Percentiles rank a stretch among this genome's conserved stretches.
Conservation (phyloP, 2,329 filamentous ascomycete genomes). For the Colletotrichum agaves region DNA sequence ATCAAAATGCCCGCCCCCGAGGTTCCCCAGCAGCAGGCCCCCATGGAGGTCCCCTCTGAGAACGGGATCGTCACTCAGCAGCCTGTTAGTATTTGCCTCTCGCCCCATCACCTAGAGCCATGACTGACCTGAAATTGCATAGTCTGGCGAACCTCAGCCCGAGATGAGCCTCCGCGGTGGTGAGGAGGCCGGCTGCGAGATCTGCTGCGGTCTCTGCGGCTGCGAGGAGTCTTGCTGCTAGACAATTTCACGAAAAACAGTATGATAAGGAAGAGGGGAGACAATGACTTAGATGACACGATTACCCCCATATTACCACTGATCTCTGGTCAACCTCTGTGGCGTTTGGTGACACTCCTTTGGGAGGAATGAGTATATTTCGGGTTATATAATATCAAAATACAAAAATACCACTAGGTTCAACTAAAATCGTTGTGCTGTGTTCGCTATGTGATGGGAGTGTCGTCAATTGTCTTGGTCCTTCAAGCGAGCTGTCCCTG, state of each 20-base stretch:
- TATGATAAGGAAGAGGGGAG: background rate
- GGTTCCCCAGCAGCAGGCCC: slow-evolving; percentile 56
- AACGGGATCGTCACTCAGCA: slow-evolving; percentile 53
- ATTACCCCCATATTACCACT: background rate
- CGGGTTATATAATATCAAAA: background rate
- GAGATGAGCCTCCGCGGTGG: slow-evolving; percentile 56
- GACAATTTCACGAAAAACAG: slow-evolving; percentile 4
- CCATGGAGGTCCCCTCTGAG: slow-evolving; percentile 52
- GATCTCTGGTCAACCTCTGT: background rate
- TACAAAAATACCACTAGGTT: background rate
- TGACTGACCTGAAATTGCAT: background rate
- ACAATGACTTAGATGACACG: background rate
- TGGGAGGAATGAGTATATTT: background rate
- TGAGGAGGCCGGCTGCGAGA: slow-evolving; percentile 57
- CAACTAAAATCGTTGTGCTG: background rate
- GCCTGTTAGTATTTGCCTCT: slow-evolving; percentile 48
- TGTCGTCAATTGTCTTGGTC: background rate
- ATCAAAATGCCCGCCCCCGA: slow-evolving; percentile 53
- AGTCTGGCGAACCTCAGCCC: slow-evolving; percentile 46
- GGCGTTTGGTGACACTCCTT: slow-evolving; percentile 30
- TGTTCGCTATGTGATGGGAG: background rate
- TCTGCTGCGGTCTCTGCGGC: slow-evolving; percentile 58
- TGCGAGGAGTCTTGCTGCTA: slow-evolving; percentile 58
- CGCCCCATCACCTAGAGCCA: no score
- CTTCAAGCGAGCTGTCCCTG: slow-evolving; percentile 14